A percentile compares a stretch with the other conserved stretches of the same genome.
phyloP scores from a whole-genome alignment of 352 stramenopile genomes.

The Ochromonadaceae sp. region DNA sequence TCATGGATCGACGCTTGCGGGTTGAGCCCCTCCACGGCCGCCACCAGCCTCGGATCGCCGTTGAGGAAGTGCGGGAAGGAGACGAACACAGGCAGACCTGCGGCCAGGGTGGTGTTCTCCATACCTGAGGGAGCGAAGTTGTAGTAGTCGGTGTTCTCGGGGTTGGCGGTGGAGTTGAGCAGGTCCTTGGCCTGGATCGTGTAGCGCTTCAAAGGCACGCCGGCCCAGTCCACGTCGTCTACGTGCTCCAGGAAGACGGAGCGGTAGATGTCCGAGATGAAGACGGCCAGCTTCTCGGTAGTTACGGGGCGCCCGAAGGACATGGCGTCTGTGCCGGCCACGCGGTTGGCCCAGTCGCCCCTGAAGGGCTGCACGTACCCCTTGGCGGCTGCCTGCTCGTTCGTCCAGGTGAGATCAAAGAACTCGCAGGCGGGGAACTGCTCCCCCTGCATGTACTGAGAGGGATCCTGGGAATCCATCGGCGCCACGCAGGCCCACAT shows the following conservation, averaged over 20 bases:
- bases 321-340: constrained; percentile 4
- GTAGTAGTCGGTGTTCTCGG: constrained; percentile 4
- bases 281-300: constrained; percentile 5
- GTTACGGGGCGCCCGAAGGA: neutral
- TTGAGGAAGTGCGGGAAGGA: constrained; percentile 11
- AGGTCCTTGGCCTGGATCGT: constrained; percentile 1
- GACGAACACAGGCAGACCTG: neutral
- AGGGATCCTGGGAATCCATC: neutral
- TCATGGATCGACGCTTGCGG: neutral
- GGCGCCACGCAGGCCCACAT: neutral
- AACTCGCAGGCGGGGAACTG: constrained; percentile 3
- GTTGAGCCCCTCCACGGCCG: neutral
- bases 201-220: neutral
- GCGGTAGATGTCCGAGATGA: constrained; percentile 15
- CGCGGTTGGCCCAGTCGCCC: constrained; percentile 3
- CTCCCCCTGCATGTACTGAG: neutral
- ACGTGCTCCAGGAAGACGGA: neutral
- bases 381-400: neutral
- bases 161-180: neutral
- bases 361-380: neutral
- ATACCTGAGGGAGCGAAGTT: neutral
- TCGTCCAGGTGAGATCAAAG: neutral
- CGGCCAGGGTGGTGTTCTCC: neutral
- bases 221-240: neutral
- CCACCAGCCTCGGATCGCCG: neutral